Evolutionary conservation across 75 land plant species (phyloP).

Genomic region (Cryptomeria japonica): DNA sequence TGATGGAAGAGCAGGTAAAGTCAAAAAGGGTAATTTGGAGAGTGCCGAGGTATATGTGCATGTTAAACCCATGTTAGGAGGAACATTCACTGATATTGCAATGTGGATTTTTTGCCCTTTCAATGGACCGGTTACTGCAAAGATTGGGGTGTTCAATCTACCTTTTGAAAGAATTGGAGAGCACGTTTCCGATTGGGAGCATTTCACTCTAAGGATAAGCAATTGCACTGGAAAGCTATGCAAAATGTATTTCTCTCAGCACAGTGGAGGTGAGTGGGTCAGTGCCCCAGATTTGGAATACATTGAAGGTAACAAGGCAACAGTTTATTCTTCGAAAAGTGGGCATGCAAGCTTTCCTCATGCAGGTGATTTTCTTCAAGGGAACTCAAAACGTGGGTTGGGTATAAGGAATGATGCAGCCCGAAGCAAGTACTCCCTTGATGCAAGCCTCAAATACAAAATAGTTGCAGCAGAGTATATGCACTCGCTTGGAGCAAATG

Average conservation of each 20-base stretch:
- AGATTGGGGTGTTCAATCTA: constrained; percentile 54
- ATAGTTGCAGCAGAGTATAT: constrained; percentile 86
- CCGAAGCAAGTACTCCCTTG: constrained; percentile 45
- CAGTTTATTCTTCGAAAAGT: constrained; percentile 73
- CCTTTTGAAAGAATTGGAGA: constrained; percentile 61
- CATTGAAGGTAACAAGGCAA: constrained; percentile 45
- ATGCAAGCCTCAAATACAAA: constrained; percentile 59
- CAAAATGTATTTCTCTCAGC: constrained; percentile 75
- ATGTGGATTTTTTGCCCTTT: constrained; percentile 90
- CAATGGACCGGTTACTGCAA: constrained; percentile 81
- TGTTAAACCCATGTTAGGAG: constrained; percentile 83
- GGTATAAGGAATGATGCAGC: constrained; percentile 81
- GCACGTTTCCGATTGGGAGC: constrained; percentile 94
- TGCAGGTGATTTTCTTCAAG: constrained; percentile 76
- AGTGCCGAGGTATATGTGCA: constrained; percentile 77
- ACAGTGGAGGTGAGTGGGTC: constrained; percentile 81
- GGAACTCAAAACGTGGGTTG: constrained; percentile 67
- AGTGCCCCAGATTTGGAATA: constrained; percentile 65
- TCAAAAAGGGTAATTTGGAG: constrained; percentile 63
- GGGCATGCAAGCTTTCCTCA: constrained; percentile 86
- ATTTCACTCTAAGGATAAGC: constrained; percentile 72
- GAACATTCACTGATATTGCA: constrained; percentile 77
- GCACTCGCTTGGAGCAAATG: constrained; percentile 23
- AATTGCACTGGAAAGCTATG: constrained; percentile 76
- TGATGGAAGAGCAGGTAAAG: constrained; percentile 34